Conservation (phyloP, 495 filamentous ascomycete genomes). For the Daldinia bambusicola region DNA sequence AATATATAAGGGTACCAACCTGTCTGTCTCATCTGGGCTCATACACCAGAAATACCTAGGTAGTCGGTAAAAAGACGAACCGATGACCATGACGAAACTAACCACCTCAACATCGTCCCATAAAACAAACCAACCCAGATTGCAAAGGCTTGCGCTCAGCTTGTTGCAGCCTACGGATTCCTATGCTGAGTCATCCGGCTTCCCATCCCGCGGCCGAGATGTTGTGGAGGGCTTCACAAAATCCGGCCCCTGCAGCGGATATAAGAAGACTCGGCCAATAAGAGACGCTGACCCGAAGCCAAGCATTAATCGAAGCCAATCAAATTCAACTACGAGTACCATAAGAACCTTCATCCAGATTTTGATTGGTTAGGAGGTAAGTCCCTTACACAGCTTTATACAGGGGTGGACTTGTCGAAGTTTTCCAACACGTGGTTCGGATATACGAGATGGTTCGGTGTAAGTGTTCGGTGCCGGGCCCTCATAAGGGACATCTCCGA, state of each 20-base stretch:
- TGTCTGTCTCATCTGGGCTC: background rate
- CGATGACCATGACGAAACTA: background rate
- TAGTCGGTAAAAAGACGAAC: no score
- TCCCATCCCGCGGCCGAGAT: conserved; percentile 4
- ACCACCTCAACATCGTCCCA: background rate
- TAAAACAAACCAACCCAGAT: background rate
- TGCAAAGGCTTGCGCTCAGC: background rate
- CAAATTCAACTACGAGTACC: background rate
- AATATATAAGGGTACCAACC: background rate
- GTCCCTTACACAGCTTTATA: conserved; percentile 2
- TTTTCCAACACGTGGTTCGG: background rate
- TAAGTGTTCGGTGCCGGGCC: background rate
- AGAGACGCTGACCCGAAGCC: background rate
- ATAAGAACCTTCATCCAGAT: background rate
- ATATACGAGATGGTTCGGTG: conserved; percentile 2
- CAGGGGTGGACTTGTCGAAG: background rate
- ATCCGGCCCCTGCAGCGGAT: background rate
- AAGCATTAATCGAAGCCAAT: background rate
- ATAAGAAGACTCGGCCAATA: background rate
- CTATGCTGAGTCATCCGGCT: conserved; percentile 1
- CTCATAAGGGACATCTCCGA: no score
- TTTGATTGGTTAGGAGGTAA: background rate
- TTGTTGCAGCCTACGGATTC: background rate
- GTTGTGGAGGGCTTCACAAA: conserved; percentile 2
- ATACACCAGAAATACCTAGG: no score